phyloP scores from a whole-genome alignment of 2,329 filamentous ascomycete genomes.

The Aspergillus quadrilineatus region DNA sequence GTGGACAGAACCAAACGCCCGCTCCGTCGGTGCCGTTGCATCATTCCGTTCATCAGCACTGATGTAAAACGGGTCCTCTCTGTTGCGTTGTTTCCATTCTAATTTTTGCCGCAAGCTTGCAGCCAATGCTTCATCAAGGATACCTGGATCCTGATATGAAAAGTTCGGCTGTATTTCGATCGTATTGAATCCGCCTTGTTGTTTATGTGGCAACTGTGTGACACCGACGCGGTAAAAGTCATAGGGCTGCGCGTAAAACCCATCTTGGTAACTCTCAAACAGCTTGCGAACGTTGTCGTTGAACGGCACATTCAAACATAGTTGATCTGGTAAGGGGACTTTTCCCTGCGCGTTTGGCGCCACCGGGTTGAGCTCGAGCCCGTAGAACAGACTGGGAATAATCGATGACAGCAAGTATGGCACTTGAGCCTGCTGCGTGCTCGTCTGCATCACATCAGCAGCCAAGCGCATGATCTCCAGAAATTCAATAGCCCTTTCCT shows the following conservation, averaged over 20 bases:
- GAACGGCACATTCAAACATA: constrained; percentile 80
- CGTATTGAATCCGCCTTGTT: constrained; percentile 20
- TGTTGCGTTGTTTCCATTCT: constrained; percentile 77
- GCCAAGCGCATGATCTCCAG: constrained; percentile 84
- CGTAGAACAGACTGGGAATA: constrained; percentile 81
- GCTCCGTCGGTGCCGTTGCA: constrained; percentile 74
- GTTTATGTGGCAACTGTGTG: constrained; percentile 20
- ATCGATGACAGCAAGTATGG: constrained; percentile 86
- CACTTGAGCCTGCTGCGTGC: constrained; percentile 42
- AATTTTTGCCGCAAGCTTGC: constrained; percentile 71
- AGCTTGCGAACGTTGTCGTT: constrained; percentile 70
- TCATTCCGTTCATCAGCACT: constrained; percentile 54
- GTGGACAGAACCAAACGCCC: constrained; percentile 70
- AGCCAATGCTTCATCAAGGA: constrained; percentile 65
- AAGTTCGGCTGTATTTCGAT: constrained; percentile 24
- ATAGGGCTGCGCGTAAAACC: constrained; percentile 40
- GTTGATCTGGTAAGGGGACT: constrained; percentile 71
- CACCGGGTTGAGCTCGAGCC: constrained; percentile 89
- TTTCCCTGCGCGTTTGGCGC: constrained; percentile 78
- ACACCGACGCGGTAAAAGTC: constrained; percentile 43
- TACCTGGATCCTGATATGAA: constrained; percentile 39
- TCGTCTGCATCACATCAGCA: constrained; percentile 64
- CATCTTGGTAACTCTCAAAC: constrained; percentile 57
- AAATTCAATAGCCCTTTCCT: constrained; percentile 91
- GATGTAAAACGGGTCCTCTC: constrained; percentile 96